These are phyloP conservation scores for Candida caryicola DNA, from an alignment of 805 yeast species.

Conservation along the genomic window DNA sequence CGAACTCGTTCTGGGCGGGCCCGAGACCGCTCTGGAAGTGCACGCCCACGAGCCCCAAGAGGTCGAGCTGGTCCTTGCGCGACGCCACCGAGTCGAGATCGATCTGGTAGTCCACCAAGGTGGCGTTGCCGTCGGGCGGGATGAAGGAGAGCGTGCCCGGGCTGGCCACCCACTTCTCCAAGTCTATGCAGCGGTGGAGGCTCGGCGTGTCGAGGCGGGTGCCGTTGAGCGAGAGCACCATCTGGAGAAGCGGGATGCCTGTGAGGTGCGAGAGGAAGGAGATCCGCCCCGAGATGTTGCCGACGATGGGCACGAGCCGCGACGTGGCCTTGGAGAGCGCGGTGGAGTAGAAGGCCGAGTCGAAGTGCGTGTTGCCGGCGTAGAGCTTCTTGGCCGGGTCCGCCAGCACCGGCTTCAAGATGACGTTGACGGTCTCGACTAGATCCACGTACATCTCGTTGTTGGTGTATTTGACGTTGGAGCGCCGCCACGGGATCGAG, in stretches of 20 bases:
- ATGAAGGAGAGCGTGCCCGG: conserved; percentile 59
- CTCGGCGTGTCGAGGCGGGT: conserved; percentile 55
- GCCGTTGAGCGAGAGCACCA: conserved; percentile 46
- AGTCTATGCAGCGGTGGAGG: conserved; percentile 68
- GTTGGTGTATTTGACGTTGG: conserved; percentile 66
- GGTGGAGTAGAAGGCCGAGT: conserved; percentile 23
- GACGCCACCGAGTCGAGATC: conserved; percentile 38
- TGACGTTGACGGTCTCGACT: conserved; percentile 59
- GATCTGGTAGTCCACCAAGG: conserved; percentile 60
- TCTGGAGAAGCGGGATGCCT: conserved; percentile 70
- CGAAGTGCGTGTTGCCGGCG: conserved; percentile 14
- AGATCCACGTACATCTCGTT: conserved; percentile 88
- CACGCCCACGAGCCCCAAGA: conserved; percentile 54
- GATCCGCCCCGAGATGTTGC: conserved; percentile 61
- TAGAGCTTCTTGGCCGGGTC: conserved; percentile 7
- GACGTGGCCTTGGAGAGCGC: conserved; percentile 12
- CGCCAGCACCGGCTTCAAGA: conserved; percentile 37
- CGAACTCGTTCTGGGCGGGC: conserved; percentile 54
- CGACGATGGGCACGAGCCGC: conserved; percentile 42
- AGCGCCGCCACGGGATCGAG: conserved; percentile 72
- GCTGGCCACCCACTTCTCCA: conserved; percentile 46
- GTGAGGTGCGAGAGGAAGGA: conserved; percentile 66
- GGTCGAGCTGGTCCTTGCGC: conserved; percentile 18
- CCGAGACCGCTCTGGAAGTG: conserved; percentile 58
- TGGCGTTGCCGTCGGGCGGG: conserved; percentile 84